Evolutionary conservation across 495 filamentous ascomycete genomes (phyloP).

Genomic region (Aspergillus sparsus): DNA sequence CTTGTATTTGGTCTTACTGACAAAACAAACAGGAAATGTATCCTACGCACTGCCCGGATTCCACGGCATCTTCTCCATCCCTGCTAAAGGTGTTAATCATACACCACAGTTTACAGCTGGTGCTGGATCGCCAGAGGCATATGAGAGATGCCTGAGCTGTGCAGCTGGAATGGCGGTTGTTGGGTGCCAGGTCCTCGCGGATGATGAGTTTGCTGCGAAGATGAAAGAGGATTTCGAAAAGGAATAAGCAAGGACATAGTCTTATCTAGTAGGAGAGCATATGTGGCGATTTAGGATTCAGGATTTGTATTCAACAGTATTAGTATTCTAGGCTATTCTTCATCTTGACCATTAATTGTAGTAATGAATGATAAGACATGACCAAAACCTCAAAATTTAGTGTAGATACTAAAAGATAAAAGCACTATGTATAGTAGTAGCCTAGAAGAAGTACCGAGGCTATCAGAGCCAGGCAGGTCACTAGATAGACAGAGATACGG

Average conservation of each 20-base stretch:
- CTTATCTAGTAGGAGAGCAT: too few species aligned
- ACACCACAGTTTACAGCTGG: conserved; percentile 55
- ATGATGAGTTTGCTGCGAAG: conserved; percentile 39
- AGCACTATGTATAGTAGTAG: too few species aligned
- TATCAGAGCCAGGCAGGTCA: too few species aligned
- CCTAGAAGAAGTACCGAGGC: too few species aligned
- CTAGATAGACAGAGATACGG: too few species aligned
- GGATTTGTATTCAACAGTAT: too few species aligned
- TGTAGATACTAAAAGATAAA: too few species aligned
- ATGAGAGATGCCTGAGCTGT: conserved; percentile 47
- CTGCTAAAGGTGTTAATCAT: conserved; percentile 52
- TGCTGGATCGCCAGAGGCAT: conserved; percentile 51
- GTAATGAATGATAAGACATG: too few species aligned
- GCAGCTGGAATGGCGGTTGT: conserved; percentile 59
- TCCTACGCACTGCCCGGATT: conserved; percentile 58
- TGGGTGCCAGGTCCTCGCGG: conserved; percentile 48
- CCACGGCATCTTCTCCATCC: conserved; percentile 57
- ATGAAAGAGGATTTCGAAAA: conserved; percentile 33
- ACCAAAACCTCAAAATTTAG: too few species aligned
- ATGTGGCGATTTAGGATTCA: too few species aligned
- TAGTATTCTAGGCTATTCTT: too few species aligned
- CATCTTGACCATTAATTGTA: too few species aligned
- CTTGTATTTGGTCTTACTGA: background rate
- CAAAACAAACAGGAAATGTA: conserved; percentile 51
- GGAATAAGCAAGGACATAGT: background rate